Evolutionary conservation across 768 basidiomycete genomes (phyloP), one percentile per base, ranked within the genome.

Genomic region (Peribolospora baueri): DNA sequence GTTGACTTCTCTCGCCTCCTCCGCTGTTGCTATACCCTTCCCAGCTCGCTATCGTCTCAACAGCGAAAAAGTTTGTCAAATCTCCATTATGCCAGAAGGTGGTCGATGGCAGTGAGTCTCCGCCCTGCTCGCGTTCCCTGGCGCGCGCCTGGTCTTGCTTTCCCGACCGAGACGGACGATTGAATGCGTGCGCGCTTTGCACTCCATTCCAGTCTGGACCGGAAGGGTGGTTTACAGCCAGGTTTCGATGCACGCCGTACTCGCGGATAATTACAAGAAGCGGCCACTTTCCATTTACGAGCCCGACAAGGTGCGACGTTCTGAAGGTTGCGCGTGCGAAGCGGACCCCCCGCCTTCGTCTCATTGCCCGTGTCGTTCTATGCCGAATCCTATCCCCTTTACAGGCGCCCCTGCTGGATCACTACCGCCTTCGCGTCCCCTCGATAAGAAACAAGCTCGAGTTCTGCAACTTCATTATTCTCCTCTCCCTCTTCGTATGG

Each of bases 241-340:
- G 42, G 53, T 56, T 2, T 56, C 53, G 9, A 56, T 54, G 54
- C 78, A 80, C 37, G 82, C 86, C 2, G 75, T 97, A 52, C 72
- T 97, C 6, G 79, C 81, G 13, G 91, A 95, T 66, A 83, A 84
- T 63, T 95, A 95, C 70, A 86, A 84, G 68, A 76, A 75, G 41
- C 74, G 75, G 46, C 75, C 76, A 71, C 80, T 41, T 86, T 87
- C 65, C 73, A 84, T 65, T 59, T 59, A 52, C 53, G 54, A 5
- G 14, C 45, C 7, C 47, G 52, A 7, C 25, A 25, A 25, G 25
- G 25, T 25, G 25, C 25, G 25, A 25, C 25, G 25, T 25, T 25
- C 25, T 25, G 25, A 25, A 25, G 25, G 25, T 25, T 25, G 25
- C 25, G 25, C 25, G 25, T 25, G 25, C 25, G 25, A 25, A 25